Percentiles rank a stretch among this genome's conserved stretches.
These are phyloP conservation scores for Citrus medica DNA, from an alignment of 345 rosid genomes.

Conservation along the genomic window DNA sequence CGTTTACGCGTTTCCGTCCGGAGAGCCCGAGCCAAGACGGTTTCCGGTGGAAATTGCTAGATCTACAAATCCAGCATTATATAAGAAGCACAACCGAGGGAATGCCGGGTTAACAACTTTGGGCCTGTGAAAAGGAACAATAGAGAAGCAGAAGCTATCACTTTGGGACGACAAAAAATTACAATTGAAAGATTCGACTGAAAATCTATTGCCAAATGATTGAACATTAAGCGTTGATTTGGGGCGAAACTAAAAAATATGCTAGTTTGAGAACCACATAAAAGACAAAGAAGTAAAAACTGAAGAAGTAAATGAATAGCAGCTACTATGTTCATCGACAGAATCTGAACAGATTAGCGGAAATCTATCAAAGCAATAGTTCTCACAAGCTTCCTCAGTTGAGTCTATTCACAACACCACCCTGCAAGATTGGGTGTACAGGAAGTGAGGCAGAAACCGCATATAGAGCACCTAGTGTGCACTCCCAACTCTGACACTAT, in stretches of 20 bases:
- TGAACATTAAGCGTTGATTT: not conserved
- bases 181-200: not conserved
- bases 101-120: not conserved
- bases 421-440: constrained; percentile 9
- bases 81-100: not conserved
- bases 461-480: not conserved
- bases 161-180: not conserved
- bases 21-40: not conserved
- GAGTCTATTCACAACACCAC: constrained; percentile 22
- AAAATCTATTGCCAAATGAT: not conserved
- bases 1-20: too few species aligned
- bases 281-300: not conserved
- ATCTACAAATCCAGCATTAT: not conserved
- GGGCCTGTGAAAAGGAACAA: not conserved
- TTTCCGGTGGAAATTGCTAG: too few species aligned
- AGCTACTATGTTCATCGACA: not conserved
- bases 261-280: not conserved
- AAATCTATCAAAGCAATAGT: constrained; percentile 9
- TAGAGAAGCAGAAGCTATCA: not conserved
- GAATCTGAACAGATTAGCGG: constrained; percentile 3
- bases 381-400: constrained; percentile 13
- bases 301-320: not conserved
- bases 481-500: constrained; percentile 19
- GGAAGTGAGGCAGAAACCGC: constrained; percentile 1
- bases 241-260: not conserved